These are phyloP conservation scores for Coccomyxa subellipsoidea DNA, from an alignment of 163 green algal genomes.

Conservation along the genomic window DNA sequence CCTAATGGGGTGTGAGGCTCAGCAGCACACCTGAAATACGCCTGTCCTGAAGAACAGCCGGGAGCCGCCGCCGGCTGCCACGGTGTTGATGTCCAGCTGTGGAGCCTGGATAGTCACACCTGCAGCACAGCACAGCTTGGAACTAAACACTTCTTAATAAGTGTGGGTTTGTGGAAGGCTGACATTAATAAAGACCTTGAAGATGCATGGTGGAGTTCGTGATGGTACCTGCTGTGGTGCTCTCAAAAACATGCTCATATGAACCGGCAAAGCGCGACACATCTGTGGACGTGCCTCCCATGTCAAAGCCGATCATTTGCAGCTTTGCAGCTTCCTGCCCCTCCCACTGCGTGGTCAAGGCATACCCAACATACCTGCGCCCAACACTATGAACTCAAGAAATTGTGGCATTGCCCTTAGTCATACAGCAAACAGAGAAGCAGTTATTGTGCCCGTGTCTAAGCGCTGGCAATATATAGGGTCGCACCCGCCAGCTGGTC, in stretches of 20 bases:
- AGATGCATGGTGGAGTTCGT: background rate
- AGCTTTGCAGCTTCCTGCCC: slow-evolving; percentile 26
- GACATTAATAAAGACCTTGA: too few relatives aligned
- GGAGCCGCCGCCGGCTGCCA: slow-evolving; percentile 91
- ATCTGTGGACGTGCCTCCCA: slow-evolving; percentile 98
- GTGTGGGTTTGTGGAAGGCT: too few relatives aligned
- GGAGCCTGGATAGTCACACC: slow-evolving; percentile 96
- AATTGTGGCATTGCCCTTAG: background rate
- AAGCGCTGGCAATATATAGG: too few relatives aligned
- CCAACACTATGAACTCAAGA: background rate
- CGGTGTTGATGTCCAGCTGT: slow-evolving; percentile 99
- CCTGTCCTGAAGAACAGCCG: slow-evolving; percentile 78
- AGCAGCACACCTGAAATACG: slow-evolving; percentile 52
- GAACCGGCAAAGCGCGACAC: slow-evolving; percentile 86
- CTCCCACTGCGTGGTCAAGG: slow-evolving; percentile 77
- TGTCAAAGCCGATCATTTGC: slow-evolving; percentile 98
- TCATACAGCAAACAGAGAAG: background rate
- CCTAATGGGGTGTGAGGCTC: too few relatives aligned
- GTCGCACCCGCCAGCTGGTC: slow-evolving; percentile 77
- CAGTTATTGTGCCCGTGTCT: too few relatives aligned
- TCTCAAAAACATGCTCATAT: slow-evolving; percentile 97
- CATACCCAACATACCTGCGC: slow-evolving; percentile 93
- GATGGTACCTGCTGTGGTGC: slow-evolving; percentile 66
- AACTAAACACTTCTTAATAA: too few relatives aligned
- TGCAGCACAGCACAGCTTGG: slow-evolving; percentile 11